phyloP scores from a whole-genome alignment of 306 rosid genomes.

The Hylodesmum podocarpum region DNA sequence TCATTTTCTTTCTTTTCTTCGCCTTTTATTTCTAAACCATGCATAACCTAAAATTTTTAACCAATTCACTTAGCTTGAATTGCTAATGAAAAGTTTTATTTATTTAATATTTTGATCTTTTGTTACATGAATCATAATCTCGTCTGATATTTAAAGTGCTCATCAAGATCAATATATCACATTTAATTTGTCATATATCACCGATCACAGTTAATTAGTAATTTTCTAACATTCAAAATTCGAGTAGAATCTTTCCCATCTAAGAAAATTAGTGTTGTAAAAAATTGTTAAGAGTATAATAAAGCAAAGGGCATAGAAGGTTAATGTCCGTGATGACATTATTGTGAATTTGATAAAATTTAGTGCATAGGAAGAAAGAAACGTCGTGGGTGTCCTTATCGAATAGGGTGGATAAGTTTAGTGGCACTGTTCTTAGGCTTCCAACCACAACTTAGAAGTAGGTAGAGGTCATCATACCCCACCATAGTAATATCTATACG shows the following conservation, averaged over 20 bases:
- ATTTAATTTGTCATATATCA: not conserved
- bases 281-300: not conserved
- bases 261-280: not conserved
- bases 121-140: not conserved
- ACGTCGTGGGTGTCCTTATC: constrained; percentile 4
- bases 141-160: not conserved
- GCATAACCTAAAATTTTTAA: not conserved
- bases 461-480: constrained; percentile 34
- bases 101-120: not conserved
- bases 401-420: constrained; percentile 32
- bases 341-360: constrained; percentile 25
- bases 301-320: not conserved
- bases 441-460: constrained; percentile 32
- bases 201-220: not conserved
- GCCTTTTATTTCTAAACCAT: not conserved
- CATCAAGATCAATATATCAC: too few relatives aligned
- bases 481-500: constrained; percentile 22
- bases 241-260: not conserved
- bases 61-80: not conserved
- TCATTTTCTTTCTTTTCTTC: not conserved
- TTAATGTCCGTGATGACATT: constrained; percentile 10
- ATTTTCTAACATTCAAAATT: not conserved
- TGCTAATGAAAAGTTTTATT: not conserved
- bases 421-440: constrained; percentile 15
- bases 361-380: constrained; percentile 30